Base-by-base conservation (phyloP, 2,329 filamentous ascomycete genomes). In the Raffaelea deltoideospora region DNA sequence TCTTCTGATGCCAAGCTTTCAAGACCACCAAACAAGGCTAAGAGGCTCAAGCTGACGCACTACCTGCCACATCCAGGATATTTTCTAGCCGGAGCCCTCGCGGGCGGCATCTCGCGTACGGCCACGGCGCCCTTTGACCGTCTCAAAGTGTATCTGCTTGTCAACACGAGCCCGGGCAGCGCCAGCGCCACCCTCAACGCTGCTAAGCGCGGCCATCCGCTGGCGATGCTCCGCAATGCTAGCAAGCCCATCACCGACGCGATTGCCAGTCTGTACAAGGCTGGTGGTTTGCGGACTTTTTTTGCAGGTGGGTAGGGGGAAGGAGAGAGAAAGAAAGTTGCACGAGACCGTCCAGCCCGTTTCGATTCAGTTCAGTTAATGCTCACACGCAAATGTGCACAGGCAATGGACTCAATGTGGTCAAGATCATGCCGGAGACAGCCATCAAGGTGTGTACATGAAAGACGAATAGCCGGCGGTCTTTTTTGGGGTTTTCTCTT, bases 371-470 rank as follows among this genome's bases (percentile, higher is more conserved):
- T 4, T 33, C 6, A 13, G n/a, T 15, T 27, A 10, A 31, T 29
- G 33, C 39, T 43, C 17, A 46, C 38, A 26, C n/a, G 24, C n/a
- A n/a, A n/a, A n/a, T n/a, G n/a, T n/a, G n/a, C 38, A 17, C 48
- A 93, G 87, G 90, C 27, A 98, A 98, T 51, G 90, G 90, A 4
- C 65, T 98, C 47, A 98, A 98, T 48, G 86, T 98, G 3, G 58
- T 95, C 51, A 98, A 98, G 58, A 90, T 98, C 42, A 94, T 96
- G 85, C 90, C 90, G 0, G 90, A 98, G 61, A 95, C 88, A 21
- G 88, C 90, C 20, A 94, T 98, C 53, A 93, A 95, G 49, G 63
- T 65, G 51, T 27, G 47, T 27, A 18, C n/a, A n/a, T n/a, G n/a
- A n/a, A n/a, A n/a, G n/a, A n/a, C n/a, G n/a, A n/a, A n/a, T n/a